phyloP scores from a whole-genome alignment of 169 alveolate genomes.

The Plasmodium berghei region DNA sequence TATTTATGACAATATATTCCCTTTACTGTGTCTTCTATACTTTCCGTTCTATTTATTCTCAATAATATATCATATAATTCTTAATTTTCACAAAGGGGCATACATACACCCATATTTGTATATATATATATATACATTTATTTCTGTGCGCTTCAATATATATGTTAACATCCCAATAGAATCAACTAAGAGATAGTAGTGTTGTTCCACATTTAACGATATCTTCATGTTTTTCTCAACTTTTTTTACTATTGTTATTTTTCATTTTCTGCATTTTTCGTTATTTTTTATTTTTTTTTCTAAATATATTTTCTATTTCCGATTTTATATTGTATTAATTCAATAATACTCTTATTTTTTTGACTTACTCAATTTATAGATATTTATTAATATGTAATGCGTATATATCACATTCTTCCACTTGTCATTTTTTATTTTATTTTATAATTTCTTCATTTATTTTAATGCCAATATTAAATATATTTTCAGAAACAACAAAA shows the following conservation, averaged over 20 bases:
- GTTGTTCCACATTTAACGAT: neutral
- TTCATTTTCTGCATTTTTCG: neutral
- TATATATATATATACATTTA: neutral
- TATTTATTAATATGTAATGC: neutral
- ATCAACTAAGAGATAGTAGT: neutral
- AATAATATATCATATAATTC: slow-evolving; percentile 5
- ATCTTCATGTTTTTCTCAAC: neutral
- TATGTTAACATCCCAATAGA: neutral
- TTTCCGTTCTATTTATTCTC: slow-evolving; percentile 67
- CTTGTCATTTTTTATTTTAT: slow-evolving; percentile 7
- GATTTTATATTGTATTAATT: neutral
- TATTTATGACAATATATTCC: slow-evolving; percentile 55
- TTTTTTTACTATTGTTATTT: neutral
- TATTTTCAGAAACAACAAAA: no score
- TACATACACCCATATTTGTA: neutral
- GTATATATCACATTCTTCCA: neutral
- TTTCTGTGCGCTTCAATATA: neutral
- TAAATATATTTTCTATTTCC: neutral
- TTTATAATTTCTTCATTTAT: neutral
- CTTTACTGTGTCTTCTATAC: slow-evolving; percentile 62
- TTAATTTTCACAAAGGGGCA: neutral
- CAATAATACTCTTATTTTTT: neutral
- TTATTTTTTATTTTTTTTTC: neutral
- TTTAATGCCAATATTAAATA: neutral
- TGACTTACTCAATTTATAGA: neutral